Percentiles rank a stretch among this genome's conserved stretches.
These are phyloP conservation scores for Aspergillus floridensis DNA, from an alignment of 2,329 filamentous ascomycete genomes.

Conservation along the genomic window DNA sequence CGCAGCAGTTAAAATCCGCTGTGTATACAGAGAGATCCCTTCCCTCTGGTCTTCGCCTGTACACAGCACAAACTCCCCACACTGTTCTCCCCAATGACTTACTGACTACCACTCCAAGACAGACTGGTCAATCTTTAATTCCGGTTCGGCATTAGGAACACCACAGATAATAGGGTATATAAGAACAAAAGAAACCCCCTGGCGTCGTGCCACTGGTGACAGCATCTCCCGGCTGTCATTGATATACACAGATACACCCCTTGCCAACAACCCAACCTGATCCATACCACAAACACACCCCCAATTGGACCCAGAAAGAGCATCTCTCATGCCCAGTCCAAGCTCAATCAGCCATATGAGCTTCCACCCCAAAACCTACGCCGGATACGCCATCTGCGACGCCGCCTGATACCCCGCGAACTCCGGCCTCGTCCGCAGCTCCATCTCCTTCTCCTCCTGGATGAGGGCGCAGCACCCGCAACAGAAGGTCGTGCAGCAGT, in stretches of 20 bases:
- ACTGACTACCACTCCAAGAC: too few species aligned
- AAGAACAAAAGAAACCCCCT: not conserved
- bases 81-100: too few species aligned
- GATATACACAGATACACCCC: too few species aligned
- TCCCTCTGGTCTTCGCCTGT: too few species aligned
- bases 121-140: too few species aligned
- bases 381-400: conserved; percentile 7
- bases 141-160: too few species aligned
- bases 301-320: too few species aligned
- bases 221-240: not conserved
- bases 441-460: conserved; percentile 22
- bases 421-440: conserved; percentile 17
- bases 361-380: not conserved
- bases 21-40: not conserved
- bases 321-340: too few species aligned
- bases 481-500: conserved; percentile 18
- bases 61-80: not conserved
- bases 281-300: too few species aligned
- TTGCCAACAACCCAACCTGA: too few species aligned
- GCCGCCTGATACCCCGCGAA: conserved; percentile 10
- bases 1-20: not conserved
- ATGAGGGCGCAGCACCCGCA: conserved; percentile 22
- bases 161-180: not conserved
- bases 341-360: not conserved
- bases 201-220: not conserved